A percentile compares a stretch with the other conserved stretches of the same genome.
Evolutionary conservation across 768 basidiomycete genomes (phyloP).

Genomic region (Imleria badia): DNA sequence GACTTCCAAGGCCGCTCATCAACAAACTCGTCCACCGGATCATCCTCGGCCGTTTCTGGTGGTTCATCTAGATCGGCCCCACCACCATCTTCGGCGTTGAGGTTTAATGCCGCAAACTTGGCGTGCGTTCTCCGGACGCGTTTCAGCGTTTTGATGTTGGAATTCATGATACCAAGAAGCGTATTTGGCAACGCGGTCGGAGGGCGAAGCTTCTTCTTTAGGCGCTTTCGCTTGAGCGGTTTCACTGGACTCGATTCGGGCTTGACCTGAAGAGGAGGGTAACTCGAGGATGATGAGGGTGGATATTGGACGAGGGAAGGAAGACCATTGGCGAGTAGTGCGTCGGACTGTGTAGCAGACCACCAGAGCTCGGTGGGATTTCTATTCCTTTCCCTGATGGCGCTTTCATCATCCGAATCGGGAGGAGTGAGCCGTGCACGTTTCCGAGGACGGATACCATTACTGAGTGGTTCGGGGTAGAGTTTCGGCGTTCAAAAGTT

Average conservation of each 20-base stretch:
- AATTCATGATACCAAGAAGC: slow-evolving; percentile 69
- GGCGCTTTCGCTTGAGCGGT: slow-evolving; percentile 23
- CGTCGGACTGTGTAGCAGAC: slow-evolving; percentile 63
- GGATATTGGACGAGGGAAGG: slow-evolving; percentile 46
- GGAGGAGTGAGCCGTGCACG: slow-evolving; percentile 51
- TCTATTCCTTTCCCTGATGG: slow-evolving; percentile 32
- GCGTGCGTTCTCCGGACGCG: slow-evolving; percentile 71
- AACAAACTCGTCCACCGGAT: slow-evolving; percentile 32
- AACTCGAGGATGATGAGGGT: slow-evolving; percentile 18
- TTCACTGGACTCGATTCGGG: slow-evolving; percentile 8
- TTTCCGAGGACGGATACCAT: slow-evolving; percentile 54
- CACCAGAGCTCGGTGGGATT: slow-evolving; percentile 68
- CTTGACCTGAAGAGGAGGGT: slow-evolving; percentile 10
- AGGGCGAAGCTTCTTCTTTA: slow-evolving; percentile 19
- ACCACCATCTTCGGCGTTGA: slow-evolving; percentile 35
- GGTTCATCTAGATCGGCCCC: slow-evolving; percentile 35
- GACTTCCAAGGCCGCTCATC: slow-evolving; percentile 63
- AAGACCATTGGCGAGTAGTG: slow-evolving; percentile 62
- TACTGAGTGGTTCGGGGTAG: slow-evolving; percentile 12
- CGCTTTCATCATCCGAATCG: slow-evolving; percentile 35
- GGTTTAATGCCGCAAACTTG: slow-evolving; percentile 60
- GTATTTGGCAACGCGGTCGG: slow-evolving; percentile 38
- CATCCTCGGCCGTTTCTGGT: slow-evolving; percentile 35
- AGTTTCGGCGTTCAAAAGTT: neutral
- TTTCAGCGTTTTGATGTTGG: slow-evolving; percentile 73